Evolutionary conservation across 2,329 filamentous ascomycete genomes (phyloP), one percentile per base, ranked within the genome.

Genomic region (Dactylellina sp.): DNA sequence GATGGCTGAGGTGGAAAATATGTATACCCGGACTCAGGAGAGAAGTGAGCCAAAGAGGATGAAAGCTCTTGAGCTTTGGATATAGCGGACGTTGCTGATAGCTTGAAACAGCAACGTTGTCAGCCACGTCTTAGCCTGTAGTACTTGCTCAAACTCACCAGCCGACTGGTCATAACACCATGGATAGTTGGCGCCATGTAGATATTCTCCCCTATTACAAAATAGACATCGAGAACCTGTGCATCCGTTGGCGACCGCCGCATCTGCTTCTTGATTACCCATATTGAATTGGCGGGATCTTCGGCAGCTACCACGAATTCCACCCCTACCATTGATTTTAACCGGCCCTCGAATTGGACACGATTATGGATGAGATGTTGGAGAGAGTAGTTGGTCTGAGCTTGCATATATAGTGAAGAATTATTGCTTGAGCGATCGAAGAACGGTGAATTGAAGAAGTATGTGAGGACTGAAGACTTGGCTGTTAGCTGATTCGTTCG

Each of bases 381-480:
- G 84, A 89, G 87, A 74, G 83, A 82, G 35, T 82, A 82, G 79
- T 89, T 89, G 80, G 84, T 87, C 80, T 86, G 83, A 32, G 87
- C 86, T 80, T 90, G 88, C 76, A 82, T 85, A 78, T 84, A 86
- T 35, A 90, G 82, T 42, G 89, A 83, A 76, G 86, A 86, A 80
- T 90, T 90, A 80, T 90, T 90, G 76, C 87, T 89, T 0, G 87
- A 89, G 71, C 82, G 84, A 80, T 90, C 88, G 81, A 87, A 90
- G 81, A 89, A 90, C 24, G 88, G 88, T 74, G 88, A 89, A 75
- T 85, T 83, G 76, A 87, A 85, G 76, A 90, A 90, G 82, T 90
- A 90, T 81, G 86, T 88, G 71, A 89, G 86, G 71, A 90, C 84
- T 49, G 84, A 85, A 79, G 32, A 16, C 20, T 16, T 14, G 39